Evolutionary conservation across 1,284 basidiomycete genomes (phyloP), one percentile per base, ranked within the genome.

Genomic region (Puccinia hordei): DNA sequence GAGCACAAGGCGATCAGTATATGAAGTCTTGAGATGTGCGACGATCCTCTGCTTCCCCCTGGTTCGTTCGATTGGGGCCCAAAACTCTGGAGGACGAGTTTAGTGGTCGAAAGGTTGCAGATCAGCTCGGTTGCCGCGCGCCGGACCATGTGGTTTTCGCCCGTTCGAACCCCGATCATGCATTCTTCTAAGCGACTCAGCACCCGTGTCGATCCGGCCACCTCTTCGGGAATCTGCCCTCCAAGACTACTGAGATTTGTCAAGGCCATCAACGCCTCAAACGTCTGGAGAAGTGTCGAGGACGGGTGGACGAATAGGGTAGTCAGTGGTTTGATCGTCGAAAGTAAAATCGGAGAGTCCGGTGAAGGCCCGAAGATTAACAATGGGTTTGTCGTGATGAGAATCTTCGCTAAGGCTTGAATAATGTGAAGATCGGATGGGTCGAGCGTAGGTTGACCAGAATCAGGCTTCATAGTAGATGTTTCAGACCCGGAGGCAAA

Each of bases 181-280:
- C 93, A 85, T n/a, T 92, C 88, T 84, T 96, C 94, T 9, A 93
- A 87, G 81, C 90, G 90, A 84, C 88, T 88, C 71, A 93, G 84
- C 30, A 95, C 85, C 2, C 90, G 89, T n/a, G 90, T 88, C 0
- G 88, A 86, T 5, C 83, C 76, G 0, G 90, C 89, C 57, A 95
- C 89, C 49, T 90, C 89, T 24, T 88, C 87, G 2, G 92, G 90
- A n/a, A 91, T 86, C 55, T 89, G 88, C 0, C 89, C 87, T 79
- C 89, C 89, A 72, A 92, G 88, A n/a, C 93, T 94, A 0, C 95
- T 91, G 49, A 99, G 87, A 85, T 99, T 99, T 4, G 96, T 99
- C 69, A 99, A 88, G 0, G 95, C 95, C 93, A 99, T 95, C 82
- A 95, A 88, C 2, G 91, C 90, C 86, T 99, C 96, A 84, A 99